Evolutionary conservation across 139 green algal species (phyloP).

Genomic region (Picochlorum costavermella): DNA sequence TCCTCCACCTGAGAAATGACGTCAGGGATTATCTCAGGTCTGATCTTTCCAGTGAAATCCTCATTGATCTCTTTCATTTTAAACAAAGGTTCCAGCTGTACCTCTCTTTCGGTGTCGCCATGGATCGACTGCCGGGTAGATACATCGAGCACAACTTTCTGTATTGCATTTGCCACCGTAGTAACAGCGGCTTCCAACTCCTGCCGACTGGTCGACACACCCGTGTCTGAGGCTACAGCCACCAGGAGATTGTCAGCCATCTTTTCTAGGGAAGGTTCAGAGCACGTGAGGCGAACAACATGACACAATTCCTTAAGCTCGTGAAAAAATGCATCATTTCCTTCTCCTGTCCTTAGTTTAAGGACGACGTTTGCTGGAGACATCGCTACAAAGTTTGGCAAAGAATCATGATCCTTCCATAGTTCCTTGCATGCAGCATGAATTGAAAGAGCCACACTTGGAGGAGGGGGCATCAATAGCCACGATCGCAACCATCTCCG

Average conservation of each 20-base stretch:
- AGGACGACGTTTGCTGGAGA: conserved; percentile 30
- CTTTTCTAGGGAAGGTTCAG: not conserved
- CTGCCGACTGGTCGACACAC: conserved; percentile 2
- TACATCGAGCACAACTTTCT: conserved; percentile 16
- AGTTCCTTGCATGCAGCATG: conserved; percentile 20
- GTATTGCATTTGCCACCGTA: conserved; percentile 1
- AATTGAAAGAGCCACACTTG: conserved; percentile 21
- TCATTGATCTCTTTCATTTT: conserved; percentile 2
- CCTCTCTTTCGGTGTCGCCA: not conserved
- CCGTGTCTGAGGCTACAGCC: conserved; percentile 13
- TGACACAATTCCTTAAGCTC: conserved; percentile 29
- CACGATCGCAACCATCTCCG: conserved; percentile 35
- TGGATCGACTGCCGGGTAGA: not conserved
- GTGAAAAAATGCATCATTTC: conserved; percentile 33
- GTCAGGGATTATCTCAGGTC: conserved; percentile 8
- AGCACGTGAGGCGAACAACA: not conserved
- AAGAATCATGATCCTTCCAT: conserved; percentile 5
- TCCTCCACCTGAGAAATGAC: conserved; percentile 15
- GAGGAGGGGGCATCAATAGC: conserved; percentile 48
- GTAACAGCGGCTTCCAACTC: not conserved
- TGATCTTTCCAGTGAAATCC: conserved; percentile 29
- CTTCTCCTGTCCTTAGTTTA: conserved; percentile 31
- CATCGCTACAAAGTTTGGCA: conserved; percentile 27
- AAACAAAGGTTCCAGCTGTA: not conserved
- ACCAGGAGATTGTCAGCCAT: conserved; percentile 10